phyloP scores from a whole-genome alignment of 768 basidiomycete species.

The Pleurotus citrinopileatus region DNA sequence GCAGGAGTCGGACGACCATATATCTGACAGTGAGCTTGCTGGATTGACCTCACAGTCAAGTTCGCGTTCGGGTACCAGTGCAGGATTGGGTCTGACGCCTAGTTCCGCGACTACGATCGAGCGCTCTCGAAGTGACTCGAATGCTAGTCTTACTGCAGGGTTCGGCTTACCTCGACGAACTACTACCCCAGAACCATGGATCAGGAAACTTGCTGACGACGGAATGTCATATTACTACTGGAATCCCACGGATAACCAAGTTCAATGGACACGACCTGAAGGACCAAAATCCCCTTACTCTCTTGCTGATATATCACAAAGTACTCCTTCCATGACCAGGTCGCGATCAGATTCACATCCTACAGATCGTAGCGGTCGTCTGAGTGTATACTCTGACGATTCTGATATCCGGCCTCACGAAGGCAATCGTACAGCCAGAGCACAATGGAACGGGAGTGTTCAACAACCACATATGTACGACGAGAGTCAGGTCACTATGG shows the following conservation, averaged over 20 bases:
- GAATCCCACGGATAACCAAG: slow-evolving; percentile 66
- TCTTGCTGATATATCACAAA: neutral
- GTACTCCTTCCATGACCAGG: neutral
- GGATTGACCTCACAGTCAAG: slow-evolving; percentile 55
- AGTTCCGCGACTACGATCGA: slow-evolving; percentile 28
- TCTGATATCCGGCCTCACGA: slow-evolving; percentile 65
- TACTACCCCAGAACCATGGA: slow-evolving; percentile 80
- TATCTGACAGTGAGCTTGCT: slow-evolving; percentile 61
- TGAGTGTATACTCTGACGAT: slow-evolving; percentile 78
- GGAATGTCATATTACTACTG: slow-evolving; percentile 77
- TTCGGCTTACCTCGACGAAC: slow-evolving; percentile 60
- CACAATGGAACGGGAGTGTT: slow-evolving; percentile 22
- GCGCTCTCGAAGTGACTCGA: slow-evolving; percentile 32
- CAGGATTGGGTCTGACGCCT: slow-evolving; percentile 45
- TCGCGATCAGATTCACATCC: slow-evolving; percentile 14
- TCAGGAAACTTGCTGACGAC: slow-evolving; percentile 76
- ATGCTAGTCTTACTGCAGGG: slow-evolving; percentile 36
- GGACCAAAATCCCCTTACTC: slow-evolving; percentile 13
- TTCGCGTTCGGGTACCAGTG: slow-evolving; percentile 53
- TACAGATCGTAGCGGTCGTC: slow-evolving; percentile 32
- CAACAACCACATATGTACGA: slow-evolving; percentile 7
- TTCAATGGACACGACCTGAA: slow-evolving; percentile 71
- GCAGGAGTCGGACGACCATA: slow-evolving; percentile 62
- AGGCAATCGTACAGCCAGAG: slow-evolving; percentile 21
- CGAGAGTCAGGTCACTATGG: slow-evolving; percentile 21